Percentiles rank a stretch among this genome's conserved stretches.
Conservation (phyloP, 2,329 filamentous ascomycete species). For the Aspergillus cejpii region DNA sequence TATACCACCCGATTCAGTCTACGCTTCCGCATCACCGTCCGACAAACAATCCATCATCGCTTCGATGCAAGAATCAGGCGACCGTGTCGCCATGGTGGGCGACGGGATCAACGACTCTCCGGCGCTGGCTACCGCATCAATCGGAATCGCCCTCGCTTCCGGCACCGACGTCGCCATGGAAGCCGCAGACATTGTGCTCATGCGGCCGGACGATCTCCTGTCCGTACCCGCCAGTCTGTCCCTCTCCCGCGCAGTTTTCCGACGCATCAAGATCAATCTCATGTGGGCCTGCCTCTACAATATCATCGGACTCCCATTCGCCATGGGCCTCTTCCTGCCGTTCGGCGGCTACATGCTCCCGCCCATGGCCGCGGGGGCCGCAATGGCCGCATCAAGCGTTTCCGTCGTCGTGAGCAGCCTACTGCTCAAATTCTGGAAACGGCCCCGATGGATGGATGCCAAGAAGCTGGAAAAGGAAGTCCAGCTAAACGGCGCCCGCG, state of each 20-base stretch:
- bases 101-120: conserved; percentile 99
- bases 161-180: conserved; percentile 98
- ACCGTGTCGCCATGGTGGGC: conserved; percentile 90
- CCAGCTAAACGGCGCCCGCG: conserved; percentile 21
- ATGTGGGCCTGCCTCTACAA: conserved; percentile 94
- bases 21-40: conserved; percentile 79
- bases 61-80: conserved; percentile 64
- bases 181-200: conserved; percentile 90
- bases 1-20: conserved; percentile 68
- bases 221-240: conserved; percentile 83
- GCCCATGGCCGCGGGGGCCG: conserved; percentile 87
- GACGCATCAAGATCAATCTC: conserved; percentile 87
- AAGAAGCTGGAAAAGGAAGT: conserved; percentile 55
- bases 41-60: conserved; percentile 85
- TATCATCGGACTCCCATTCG: conserved; percentile 80
- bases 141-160: conserved; percentile 86
- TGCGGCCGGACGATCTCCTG: conserved; percentile 85
- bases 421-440: conserved; percentile 76
- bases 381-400: conserved; percentile 87
- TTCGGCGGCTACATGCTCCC: conserved; percentile 75
- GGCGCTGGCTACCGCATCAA: conserved; percentile 81
- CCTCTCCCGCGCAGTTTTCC: conserved; percentile 78
- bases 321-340: conserved; percentile 92
- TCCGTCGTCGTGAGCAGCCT: conserved; percentile 81
- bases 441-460: conserved; percentile 81